Evolutionary conservation across 2,329 filamentous ascomycete species (phyloP).

Genomic region (Verticillium zaregamsianum): DNA sequence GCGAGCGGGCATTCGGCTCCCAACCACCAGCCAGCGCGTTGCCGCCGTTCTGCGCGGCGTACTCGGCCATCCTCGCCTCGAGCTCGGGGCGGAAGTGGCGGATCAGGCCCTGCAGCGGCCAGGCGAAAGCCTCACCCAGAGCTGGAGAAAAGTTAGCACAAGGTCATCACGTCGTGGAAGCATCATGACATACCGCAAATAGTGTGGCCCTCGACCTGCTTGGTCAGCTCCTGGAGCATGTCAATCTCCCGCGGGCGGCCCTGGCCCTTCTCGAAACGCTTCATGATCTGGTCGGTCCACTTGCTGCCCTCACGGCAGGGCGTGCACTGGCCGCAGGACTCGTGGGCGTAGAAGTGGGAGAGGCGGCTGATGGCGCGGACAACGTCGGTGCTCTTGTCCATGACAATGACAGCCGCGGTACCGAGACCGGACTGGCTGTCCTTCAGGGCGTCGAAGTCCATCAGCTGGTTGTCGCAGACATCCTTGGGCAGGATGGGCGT

Average conservation of each 20-base stretch:
- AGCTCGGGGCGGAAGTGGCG: slow-evolving; percentile 96
- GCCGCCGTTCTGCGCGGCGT: slow-evolving; percentile 68
- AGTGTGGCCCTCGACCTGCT: slow-evolving; percentile 98
- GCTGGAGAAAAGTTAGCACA: slow-evolving; percentile 43
- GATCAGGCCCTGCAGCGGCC: slow-evolving; percentile 97
- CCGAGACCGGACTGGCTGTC: slow-evolving; percentile 96
- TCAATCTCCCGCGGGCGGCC: slow-evolving; percentile 92
- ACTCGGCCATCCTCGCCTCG: slow-evolving; percentile 83
- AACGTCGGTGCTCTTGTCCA: slow-evolving; percentile 97
- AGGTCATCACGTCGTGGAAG: not conserved
- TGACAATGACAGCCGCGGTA: slow-evolving; percentile 96
- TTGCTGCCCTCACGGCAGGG: slow-evolving; percentile 99
- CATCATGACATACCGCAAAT: slow-evolving; percentile 71
- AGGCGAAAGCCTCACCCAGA: slow-evolving; percentile 95
- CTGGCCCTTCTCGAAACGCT: slow-evolving; percentile 87
- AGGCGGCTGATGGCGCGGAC: slow-evolving; percentile 91
- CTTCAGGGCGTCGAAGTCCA: slow-evolving; percentile 99
- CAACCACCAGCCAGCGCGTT: slow-evolving; percentile 82
- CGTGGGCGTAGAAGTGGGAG: slow-evolving; percentile 96
- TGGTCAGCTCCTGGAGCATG: slow-evolving; percentile 98
- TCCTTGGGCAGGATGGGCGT: slow-evolving; percentile 90
- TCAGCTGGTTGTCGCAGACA: slow-evolving; percentile 90
- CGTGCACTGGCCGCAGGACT: slow-evolving; percentile 97
- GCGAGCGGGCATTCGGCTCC: slow-evolving; percentile 67
- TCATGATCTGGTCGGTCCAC: slow-evolving; percentile 99